These are phyloP conservation scores for Xylariaceae sp. DNA, from an alignment of 2,329 filamentous ascomycete species.

Conservation along the genomic window DNA sequence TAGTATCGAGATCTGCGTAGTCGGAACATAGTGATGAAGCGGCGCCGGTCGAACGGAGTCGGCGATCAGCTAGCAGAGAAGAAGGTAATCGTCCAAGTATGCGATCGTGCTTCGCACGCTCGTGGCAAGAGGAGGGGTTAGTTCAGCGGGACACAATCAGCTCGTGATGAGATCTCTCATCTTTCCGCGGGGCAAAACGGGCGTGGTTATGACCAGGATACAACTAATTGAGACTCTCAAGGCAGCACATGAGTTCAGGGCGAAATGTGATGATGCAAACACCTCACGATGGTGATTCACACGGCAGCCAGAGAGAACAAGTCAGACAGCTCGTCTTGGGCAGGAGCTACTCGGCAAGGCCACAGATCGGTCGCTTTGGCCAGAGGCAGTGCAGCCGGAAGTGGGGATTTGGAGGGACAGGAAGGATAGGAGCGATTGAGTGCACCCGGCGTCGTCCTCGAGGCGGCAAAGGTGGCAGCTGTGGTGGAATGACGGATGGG, in stretches of 20 bases:
- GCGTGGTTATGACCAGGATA: constrained; percentile 8
- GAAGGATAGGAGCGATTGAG: background rate
- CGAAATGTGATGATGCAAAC: background rate
- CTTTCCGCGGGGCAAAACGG: background rate
- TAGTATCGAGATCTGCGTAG: constrained; percentile 31
- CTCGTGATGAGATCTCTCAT: constrained; percentile 13
- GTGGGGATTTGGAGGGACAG: background rate
- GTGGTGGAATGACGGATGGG: background rate
- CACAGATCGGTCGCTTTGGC: background rate
- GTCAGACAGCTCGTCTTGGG: constrained; percentile 5
- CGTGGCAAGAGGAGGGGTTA: background rate
- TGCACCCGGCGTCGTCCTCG: background rate
- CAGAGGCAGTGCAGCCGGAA: background rate
- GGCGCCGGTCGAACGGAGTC: background rate
- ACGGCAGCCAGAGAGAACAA: background rate
- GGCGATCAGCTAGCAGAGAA: background rate
- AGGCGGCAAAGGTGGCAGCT: background rate
- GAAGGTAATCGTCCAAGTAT: constrained; percentile 2
- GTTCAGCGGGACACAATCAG: constrained; percentile 8
- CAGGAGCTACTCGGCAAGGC: constrained; percentile 1
- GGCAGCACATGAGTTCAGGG: background rate
- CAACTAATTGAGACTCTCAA: background rate
- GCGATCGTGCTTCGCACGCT: constrained; percentile 5
- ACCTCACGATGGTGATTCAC: background rate
- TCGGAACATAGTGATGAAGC: constrained; percentile 24